Percentiles rank a stretch among this genome's conserved stretches.
Conservation (phyloP, 2,329 filamentous ascomycete genomes). For the Hymenoscyphus scutula region DNA sequence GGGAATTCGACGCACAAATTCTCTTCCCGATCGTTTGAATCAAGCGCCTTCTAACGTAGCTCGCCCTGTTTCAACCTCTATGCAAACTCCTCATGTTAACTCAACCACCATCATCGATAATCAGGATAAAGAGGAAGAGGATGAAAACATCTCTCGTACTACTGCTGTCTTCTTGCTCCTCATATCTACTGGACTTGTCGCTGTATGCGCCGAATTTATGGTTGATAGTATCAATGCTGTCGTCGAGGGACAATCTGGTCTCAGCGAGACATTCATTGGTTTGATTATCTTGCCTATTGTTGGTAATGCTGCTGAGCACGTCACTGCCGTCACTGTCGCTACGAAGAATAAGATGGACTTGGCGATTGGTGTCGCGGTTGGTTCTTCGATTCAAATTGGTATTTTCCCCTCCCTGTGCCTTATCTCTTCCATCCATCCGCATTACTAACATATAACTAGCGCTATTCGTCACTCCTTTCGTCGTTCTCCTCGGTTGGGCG, state of each 20-base stretch:
- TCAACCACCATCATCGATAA: constrained; percentile 29
- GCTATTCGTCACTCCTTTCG: constrained; percentile 66
- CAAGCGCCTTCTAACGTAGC: constrained; percentile 27
- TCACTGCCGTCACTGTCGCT: constrained; percentile 68
- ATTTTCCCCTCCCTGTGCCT: constrained; percentile 17
- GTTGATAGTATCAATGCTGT: constrained; percentile 66
- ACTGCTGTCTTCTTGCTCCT: constrained; percentile 61
- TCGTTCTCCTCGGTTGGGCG: constrained; percentile 71
- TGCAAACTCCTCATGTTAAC: constrained; percentile 24
- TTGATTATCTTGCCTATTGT: constrained; percentile 72
- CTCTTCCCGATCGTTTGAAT: constrained; percentile 67
- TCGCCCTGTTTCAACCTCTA: constrained; percentile 12
- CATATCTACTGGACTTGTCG: constrained; percentile 63
- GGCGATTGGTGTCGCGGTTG: constrained; percentile 69
- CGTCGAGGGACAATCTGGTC: constrained; percentile 48
- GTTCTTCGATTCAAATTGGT: constrained; percentile 68
- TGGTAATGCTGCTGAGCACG: constrained; percentile 71
- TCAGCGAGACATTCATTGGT: constrained; percentile 68
- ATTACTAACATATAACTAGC: constrained; percentile 37
- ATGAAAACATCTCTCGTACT: constrained; percentile 51
- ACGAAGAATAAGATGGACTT: constrained; percentile 76
- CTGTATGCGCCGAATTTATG: constrained; percentile 68
- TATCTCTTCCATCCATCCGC: not conserved
- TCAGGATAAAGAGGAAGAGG: constrained; percentile 36
- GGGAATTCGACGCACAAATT: constrained; percentile 71